A percentile compares a stretch with the other conserved stretches of the same genome.
phyloP scores from a whole-genome alignment of 2,329 filamentous ascomycete genomes.

The Coniochaeta sp. region DNA sequence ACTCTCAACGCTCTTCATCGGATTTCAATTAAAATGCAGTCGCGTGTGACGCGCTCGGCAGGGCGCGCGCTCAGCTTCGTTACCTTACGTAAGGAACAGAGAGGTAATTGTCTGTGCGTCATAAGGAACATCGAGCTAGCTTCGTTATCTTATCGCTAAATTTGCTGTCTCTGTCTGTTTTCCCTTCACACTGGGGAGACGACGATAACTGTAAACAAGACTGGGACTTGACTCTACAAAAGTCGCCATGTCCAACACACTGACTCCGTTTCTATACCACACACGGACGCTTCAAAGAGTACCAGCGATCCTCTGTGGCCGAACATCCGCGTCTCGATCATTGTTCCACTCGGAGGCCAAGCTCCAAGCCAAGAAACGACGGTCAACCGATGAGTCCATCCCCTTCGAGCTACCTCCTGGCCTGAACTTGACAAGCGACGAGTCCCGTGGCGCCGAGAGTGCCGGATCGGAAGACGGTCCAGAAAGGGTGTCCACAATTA shows the following conservation, averaged over 20 bases:
- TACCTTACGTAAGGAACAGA: conserved; percentile 19
- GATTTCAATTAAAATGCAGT: conserved; percentile 1
- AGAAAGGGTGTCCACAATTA: conserved; percentile 42
- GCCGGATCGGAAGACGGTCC: conserved; percentile 12
- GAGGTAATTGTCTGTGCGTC: conserved; percentile 13
- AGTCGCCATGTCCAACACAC: conserved; percentile 36
- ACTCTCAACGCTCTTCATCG: background rate
- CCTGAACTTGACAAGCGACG: conserved; percentile 20
- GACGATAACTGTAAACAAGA: background rate
- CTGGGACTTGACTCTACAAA: background rate
- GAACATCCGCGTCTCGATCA: conserved; percentile 19
- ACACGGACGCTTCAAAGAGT: conserved; percentile 53
- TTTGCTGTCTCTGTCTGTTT: background rate
- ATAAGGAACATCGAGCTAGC: background rate
- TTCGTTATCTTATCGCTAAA: conserved; percentile 2
- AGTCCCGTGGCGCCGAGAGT: background rate
- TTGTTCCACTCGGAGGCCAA: conserved; percentile 11
- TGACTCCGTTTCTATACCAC: conserved; percentile 65
- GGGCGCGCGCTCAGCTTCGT: background rate
- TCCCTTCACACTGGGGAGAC: background rate
- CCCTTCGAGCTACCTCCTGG: conserved; percentile 41
- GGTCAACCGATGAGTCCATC: conserved; percentile 26
- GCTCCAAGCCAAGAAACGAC: background rate
- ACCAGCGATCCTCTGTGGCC: conserved; percentile 10
- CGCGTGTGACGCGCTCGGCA: conserved; percentile 1